A percentile compares a stretch with the other conserved stretches of the same genome.
Conservation (phyloP, 176 grass and related monocot genomes). For the Hordeum marinum region DNA sequence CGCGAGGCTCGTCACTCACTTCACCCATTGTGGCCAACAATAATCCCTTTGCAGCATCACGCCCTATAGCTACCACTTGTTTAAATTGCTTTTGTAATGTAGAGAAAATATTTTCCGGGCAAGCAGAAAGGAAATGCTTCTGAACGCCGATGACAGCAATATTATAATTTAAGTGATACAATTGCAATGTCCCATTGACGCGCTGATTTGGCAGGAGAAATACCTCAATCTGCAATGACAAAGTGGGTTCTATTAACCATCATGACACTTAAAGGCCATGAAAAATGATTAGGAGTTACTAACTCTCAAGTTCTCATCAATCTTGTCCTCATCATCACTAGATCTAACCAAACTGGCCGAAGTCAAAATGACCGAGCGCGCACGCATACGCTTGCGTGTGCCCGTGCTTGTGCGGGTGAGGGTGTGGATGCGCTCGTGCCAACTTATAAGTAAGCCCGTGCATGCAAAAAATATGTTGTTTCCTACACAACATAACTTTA, state of each 20-base stretch:
- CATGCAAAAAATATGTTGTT: background rate
- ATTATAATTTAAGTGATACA: slow-evolving; percentile 12
- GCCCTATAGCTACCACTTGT: slow-evolving; percentile 16
- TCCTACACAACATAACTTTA: background rate
- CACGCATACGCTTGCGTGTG: background rate
- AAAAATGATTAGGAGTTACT: background rate
- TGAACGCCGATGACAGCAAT: slow-evolving; percentile 16
- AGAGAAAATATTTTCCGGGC: background rate
- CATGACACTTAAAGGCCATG: background rate
- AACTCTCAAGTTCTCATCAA: background rate
- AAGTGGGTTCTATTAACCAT: background rate
- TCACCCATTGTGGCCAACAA: slow-evolving; percentile 19
- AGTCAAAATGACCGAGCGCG: background rate
- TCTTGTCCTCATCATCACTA: background rate
- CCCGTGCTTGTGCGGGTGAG: background rate
- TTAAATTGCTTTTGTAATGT: background rate
- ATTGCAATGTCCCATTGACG: background rate
- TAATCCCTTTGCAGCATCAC: background rate
- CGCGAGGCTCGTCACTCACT: background rate
- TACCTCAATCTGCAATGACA: slow-evolving; percentile 24
- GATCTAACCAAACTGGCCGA: background rate
- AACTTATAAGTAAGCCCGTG: slow-evolving; percentile 2
- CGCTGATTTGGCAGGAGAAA: slow-evolving; percentile 5
- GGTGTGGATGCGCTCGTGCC: background rate
- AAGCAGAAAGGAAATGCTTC: background rate